Evolutionary conservation across 2,329 filamentous ascomycete genomes (phyloP), one percentile per base, ranked within the genome.

Genomic region (Trichoderma endophyticum): DNA sequence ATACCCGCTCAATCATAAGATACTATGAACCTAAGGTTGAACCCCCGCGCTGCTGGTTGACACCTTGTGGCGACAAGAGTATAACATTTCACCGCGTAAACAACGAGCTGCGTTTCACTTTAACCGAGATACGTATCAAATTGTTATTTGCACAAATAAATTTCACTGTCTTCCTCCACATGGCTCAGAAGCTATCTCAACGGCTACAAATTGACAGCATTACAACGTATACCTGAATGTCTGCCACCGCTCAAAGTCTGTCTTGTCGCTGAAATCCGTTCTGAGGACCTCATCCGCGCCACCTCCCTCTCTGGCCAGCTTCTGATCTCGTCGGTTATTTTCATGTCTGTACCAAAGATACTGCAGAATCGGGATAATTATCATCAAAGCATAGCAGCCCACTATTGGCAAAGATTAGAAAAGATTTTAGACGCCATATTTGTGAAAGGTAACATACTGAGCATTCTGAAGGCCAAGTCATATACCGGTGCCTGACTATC

Each of bases 211-310:
- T 56, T 26, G 4, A 6, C 15, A 43, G 1, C 6, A 36, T 63
- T 43, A 63, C 14, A 63, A 7, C 5, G 60, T 63, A 5, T 63
- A 63, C 34, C 60, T 63, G 6, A 63, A 63, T 28, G 60, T 63
- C 60, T 63, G 60, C 60, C 60, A 63, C 60, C 60, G 60, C 60
- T 63, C 60, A 28, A 63, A 63, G 21, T 63, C 60, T 18, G 60
- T 63, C 34, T 63, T 63, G 18, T 63, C 60, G 26, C 34, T 63
- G 11, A 63, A 63, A 6, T 63, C 60, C 2, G 34, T 63, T 12
- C 32, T 43, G 3, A 39, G 32, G 7, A 63, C 21, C 15, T 63
- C 32, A 43, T 39, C 60, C 3, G 24, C 5, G 7, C 34, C 34
- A 39, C 34, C 60, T 43, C 60, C 60, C n/a, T 15, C n/a, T 21